Evolutionary conservation across 805 yeast genomes (phyloP).

Genomic region (Candida ficus): DNA sequence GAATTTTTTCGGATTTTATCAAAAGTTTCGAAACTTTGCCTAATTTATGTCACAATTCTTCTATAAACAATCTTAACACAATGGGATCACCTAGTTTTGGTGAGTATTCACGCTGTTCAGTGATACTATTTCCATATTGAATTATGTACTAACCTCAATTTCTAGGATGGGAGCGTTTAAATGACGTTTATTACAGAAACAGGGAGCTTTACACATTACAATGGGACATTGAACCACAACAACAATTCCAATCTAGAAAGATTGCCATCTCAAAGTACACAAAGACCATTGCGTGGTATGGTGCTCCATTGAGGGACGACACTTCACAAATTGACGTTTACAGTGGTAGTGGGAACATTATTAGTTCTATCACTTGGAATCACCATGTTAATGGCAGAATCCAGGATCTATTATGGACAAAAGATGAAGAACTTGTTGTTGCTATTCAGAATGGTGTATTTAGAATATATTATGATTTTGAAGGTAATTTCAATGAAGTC

Average conservation of each 20-base stretch:
- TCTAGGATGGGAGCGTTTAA: conserved; percentile 76
- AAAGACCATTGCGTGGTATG: conserved; percentile 9
- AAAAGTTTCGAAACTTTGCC: background rate
- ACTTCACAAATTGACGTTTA: conserved; percentile 23
- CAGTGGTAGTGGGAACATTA: conserved; percentile 29
- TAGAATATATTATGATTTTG: conserved; percentile 59
- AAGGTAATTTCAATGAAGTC: conserved; percentile 57
- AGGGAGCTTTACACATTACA: conserved; percentile 40
- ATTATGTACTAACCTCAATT: too few relatives aligned
- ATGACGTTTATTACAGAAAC: conserved; percentile 61
- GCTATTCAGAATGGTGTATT: conserved; percentile 47
- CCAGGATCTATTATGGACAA: conserved; percentile 47
- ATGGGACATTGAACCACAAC: conserved; percentile 5
- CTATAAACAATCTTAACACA: too few relatives aligned
- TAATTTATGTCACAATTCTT: too few relatives aligned
- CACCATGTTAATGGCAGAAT: conserved; percentile 47
- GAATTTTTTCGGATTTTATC: background rate
- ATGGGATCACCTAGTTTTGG: conserved; percentile 13
- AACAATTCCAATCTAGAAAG: conserved; percentile 1
- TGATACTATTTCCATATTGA: too few relatives aligned
- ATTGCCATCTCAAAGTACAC: conserved; percentile 9
- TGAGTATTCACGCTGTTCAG: background rate
- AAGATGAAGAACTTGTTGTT: conserved; percentile 49
- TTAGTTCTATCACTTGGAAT: conserved; percentile 35
- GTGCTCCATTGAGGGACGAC: conserved; percentile 4